Evolutionary conservation across 2,329 filamentous ascomycete species (phyloP).

Genomic region (Colletotrichum musicola): DNA sequence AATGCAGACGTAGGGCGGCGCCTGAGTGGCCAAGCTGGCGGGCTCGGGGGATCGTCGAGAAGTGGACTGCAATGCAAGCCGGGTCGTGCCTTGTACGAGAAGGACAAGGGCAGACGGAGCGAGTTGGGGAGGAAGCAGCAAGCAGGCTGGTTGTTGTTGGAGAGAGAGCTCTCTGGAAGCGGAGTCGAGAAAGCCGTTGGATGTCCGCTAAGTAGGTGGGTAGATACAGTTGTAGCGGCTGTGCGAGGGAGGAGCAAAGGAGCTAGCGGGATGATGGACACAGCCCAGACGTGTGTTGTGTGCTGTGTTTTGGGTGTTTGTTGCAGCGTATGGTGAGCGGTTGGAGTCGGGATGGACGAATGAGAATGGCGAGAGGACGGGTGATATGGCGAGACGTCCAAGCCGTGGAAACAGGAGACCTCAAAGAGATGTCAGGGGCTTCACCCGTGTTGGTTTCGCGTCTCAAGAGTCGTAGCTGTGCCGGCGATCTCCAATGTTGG

Average conservation of each 20-base stretch:
- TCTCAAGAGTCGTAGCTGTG: slow-evolving; percentile 34
- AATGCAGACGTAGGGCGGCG: slow-evolving; percentile 27
- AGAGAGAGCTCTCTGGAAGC: slow-evolving; percentile 16
- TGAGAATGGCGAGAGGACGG: slow-evolving; percentile 21
- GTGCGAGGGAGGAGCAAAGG: slow-evolving; percentile 1
- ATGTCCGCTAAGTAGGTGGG: slow-evolving; percentile 7
- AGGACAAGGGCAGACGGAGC: slow-evolving; percentile 25
- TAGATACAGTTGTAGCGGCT: slow-evolving; percentile 9
- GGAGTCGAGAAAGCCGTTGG: slow-evolving; percentile 19
- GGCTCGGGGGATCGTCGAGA: slow-evolving; percentile 37
- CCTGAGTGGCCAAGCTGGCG: slow-evolving; percentile 35
- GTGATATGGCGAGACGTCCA: neutral
- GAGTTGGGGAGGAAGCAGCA: slow-evolving; percentile 7
- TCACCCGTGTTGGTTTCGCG: slow-evolving; percentile 37
- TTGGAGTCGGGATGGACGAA: neutral
- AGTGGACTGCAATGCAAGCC: slow-evolving; percentile 38
- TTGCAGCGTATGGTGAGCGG: neutral
- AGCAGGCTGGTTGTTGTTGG: neutral
- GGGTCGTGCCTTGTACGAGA: slow-evolving; percentile 40
- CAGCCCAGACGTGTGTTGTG: slow-evolving; percentile 19
- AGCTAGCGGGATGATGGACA: slow-evolving; percentile 24
- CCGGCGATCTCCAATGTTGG: slow-evolving; percentile 36
- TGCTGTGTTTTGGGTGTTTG: slow-evolving; percentile 12
- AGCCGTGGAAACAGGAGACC: neutral
- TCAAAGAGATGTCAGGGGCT: slow-evolving; percentile 37